Conservation (phyloP, 257 asterid species). For the Nicotiana tabacum region DNA sequence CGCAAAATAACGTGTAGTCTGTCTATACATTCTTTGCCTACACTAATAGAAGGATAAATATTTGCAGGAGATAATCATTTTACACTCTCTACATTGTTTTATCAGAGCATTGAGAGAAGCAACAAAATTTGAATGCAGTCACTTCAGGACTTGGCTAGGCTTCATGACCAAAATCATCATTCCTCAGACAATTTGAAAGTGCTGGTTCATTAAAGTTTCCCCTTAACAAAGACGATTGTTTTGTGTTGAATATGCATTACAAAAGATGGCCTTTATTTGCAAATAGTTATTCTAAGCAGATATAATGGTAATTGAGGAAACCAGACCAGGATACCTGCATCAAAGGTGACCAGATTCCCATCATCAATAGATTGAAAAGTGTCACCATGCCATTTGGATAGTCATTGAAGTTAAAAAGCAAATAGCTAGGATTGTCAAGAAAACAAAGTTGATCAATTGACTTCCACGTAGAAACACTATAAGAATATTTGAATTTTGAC, state of each 20-base stretch:
- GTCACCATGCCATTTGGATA: constrained; percentile 94
- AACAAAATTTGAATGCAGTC: not conserved
- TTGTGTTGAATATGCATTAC: not conserved
- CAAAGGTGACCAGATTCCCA: constrained; percentile 96
- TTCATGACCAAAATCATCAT: not conserved
- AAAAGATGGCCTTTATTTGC: not conserved
- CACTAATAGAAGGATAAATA: no score
- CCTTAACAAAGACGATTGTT: not conserved
- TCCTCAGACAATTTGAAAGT: not conserved
- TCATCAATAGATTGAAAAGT: constrained; percentile 47
- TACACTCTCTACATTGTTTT: constrained; percentile 8
- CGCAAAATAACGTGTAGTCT: no score
- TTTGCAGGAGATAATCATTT: no score
- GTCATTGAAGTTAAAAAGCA: constrained; percentile 94
- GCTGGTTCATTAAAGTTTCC: not conserved
- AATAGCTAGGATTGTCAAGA: constrained; percentile 65
- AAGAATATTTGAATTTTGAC: not conserved
- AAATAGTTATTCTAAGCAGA: not conserved
- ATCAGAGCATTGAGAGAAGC: constrained; percentile 62
- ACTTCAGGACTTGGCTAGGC: no score
- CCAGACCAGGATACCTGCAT: constrained; percentile 61
- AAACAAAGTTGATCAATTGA: constrained; percentile 5
- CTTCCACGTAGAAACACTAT: not conserved
- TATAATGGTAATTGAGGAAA: not conserved
- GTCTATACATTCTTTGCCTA: no score